Percentiles rank a stretch among this genome's conserved stretches.
Conservation (phyloP, 805 yeast genomes). For the Candida succiphila region DNA sequence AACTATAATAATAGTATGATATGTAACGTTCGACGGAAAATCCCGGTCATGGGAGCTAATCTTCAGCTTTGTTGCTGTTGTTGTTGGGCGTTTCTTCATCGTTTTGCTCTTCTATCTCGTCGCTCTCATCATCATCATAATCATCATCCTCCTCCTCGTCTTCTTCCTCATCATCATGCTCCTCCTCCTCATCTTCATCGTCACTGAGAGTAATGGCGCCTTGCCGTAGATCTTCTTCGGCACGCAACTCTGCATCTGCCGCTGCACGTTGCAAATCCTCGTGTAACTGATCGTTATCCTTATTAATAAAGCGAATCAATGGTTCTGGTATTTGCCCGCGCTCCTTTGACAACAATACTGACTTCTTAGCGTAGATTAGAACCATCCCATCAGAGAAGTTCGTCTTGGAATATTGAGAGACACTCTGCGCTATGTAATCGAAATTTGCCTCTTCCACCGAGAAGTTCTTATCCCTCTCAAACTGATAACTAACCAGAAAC, state of each 20-base stretch:
- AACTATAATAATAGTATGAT: too few species aligned
- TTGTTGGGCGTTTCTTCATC: not conserved
- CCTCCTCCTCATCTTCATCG: conserved; percentile 3
- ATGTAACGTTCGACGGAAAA: too few species aligned
- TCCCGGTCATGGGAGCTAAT: too few species aligned
- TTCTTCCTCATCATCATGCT: conserved; percentile 7
- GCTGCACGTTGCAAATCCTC: conserved; percentile 5
- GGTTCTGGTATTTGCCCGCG: conserved; percentile 11
- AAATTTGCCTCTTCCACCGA: conserved; percentile 12
- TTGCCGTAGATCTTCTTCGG: conserved; percentile 5
- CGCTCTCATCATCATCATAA: conserved; percentile 3
- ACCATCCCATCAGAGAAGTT: conserved; percentile 22
- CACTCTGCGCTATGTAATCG: conserved; percentile 14
- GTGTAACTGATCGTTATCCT: conserved; percentile 18
- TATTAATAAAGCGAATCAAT: conserved; percentile 19
- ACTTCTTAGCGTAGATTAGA: conserved; percentile 22
- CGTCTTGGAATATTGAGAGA: conserved; percentile 10
- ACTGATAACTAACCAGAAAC: conserved; percentile 19
- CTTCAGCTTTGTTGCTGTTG: too few species aligned
- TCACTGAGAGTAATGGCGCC: too few species aligned
- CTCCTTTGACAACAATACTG: conserved; percentile 10
- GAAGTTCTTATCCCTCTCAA: conserved; percentile 15
- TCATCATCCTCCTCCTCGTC: conserved; percentile 1
- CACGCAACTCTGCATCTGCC: not conserved
- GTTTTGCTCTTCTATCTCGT: not conserved